phyloP scores from a whole-genome alignment of 148 eudicot genomes.

The Camellia granthamiana region DNA sequence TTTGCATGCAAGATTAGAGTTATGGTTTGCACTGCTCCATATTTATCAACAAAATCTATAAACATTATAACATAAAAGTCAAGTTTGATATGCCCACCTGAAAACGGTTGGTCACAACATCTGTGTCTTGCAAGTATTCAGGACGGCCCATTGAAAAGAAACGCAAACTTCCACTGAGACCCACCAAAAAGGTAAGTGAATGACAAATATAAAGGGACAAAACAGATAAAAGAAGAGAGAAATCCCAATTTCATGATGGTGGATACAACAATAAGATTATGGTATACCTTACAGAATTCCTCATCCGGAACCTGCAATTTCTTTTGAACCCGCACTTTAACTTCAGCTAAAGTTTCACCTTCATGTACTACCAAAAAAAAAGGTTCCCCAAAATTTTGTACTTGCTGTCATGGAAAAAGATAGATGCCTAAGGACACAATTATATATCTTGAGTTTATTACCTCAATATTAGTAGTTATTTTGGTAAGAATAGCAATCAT shows the following conservation, averaged over 20 bases:
- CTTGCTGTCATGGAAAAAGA: slow-evolving; percentile 41
- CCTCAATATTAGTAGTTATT: not conserved
- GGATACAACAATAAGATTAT: not conserved
- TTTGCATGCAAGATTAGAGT: not conserved
- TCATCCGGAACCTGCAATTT: slow-evolving; percentile 78
- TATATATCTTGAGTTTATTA: not conserved
- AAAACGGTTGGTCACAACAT: slow-evolving; percentile 3
- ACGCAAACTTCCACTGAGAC: slow-evolving; percentile 19
- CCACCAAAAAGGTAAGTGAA: not conserved
- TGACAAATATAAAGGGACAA: not conserved
- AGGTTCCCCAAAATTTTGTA: slow-evolving; percentile 91
- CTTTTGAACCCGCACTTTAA: slow-evolving; percentile 73
- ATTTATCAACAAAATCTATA: not conserved
- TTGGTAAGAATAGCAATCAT: not conserved
- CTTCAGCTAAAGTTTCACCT: slow-evolving; percentile 81
- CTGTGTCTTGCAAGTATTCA: slow-evolving; percentile 16
- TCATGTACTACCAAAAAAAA: slow-evolving; percentile 76
- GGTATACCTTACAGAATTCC: slow-evolving; percentile 79
- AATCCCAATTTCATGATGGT: not conserved
- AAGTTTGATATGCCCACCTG: slow-evolving; percentile 6
- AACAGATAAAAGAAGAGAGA: not conserved
- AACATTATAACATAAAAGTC: not conserved
- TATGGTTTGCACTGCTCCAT: not conserved
- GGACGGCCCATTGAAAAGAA: slow-evolving; percentile 6
- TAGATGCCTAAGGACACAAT: not conserved